phyloP scores from a whole-genome alignment of 2,329 filamentous ascomycete species.

The Huntiella bhutanensis region DNA sequence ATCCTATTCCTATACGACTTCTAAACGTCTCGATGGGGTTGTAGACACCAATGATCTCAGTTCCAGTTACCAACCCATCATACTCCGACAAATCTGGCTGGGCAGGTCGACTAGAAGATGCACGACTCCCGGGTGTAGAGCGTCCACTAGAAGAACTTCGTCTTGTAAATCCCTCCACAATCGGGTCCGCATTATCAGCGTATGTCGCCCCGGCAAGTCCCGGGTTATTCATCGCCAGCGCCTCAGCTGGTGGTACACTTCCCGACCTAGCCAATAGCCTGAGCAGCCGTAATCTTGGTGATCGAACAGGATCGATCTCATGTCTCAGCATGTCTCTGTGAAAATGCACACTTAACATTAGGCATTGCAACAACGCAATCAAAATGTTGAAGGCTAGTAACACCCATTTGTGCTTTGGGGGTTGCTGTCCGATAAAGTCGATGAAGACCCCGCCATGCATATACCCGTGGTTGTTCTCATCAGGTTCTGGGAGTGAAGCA shows the following conservation, averaged over 20 bases:
- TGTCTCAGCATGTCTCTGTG: conserved; percentile 36
- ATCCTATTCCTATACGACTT: neutral
- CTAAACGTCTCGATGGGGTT: conserved; percentile 27
- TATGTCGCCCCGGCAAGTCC: too few relatives aligned
- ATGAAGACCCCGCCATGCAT: conserved; percentile 48
- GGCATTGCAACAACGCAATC: conserved; percentile 37
- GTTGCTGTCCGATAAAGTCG: conserved; percentile 49
- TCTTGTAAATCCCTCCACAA: too few relatives aligned
- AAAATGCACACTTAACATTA: conserved; percentile 44
- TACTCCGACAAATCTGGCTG: neutral
- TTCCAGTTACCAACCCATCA: conserved; percentile 33
- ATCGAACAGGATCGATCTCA: conserved; percentile 9
- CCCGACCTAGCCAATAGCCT: conserved; percentile 5
- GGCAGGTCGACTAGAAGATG: too few relatives aligned
- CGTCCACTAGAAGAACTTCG: too few relatives aligned
- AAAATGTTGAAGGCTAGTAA: conserved; percentile 37
- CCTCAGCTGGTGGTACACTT: neutral
- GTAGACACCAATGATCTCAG: conserved; percentile 34
- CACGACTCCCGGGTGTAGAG: too few relatives aligned
- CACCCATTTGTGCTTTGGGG: conserved; percentile 35
- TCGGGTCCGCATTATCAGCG: too few relatives aligned
- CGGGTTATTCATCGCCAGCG: too few relatives aligned
- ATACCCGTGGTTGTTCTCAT: conserved; percentile 43
- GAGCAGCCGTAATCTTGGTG: conserved; percentile 4
- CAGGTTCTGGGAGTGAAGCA: conserved; percentile 33